These are phyloP conservation scores for Phytophthora quininea DNA, from an alignment of 352 stramenopile genomes.

Conservation along the genomic window DNA sequence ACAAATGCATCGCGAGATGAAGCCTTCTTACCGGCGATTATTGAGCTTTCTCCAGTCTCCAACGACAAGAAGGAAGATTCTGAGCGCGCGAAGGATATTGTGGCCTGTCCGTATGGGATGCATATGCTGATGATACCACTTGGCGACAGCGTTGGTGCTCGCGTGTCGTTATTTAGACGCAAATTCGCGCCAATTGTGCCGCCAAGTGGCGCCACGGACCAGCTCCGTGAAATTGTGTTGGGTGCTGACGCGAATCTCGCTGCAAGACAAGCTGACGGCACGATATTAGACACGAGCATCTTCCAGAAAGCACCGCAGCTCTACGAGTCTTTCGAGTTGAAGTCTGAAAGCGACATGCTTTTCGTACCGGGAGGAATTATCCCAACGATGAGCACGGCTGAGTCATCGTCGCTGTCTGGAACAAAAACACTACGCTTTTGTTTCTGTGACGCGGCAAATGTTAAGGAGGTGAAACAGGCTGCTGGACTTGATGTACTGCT, in stretches of 20 bases:
- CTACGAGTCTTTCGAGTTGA: slow-evolving; percentile 24
- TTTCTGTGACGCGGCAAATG: slow-evolving; percentile 77
- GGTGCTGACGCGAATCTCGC: slow-evolving; percentile 22
- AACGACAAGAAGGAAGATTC: slow-evolving; percentile 1
- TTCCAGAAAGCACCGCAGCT: slow-evolving; percentile 24
- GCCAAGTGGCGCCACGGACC: slow-evolving; percentile 4
- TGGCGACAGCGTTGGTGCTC: slow-evolving; percentile 1
- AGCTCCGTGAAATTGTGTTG: slow-evolving; percentile 33
- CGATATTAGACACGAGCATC: slow-evolving; percentile 27
- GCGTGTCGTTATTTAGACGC: slow-evolving; percentile 35
- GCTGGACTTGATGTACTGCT: slow-evolving; percentile 56
- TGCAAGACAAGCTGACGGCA: slow-evolving; percentile 8
- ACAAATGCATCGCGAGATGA: slow-evolving; percentile 44
- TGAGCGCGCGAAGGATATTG: slow-evolving; percentile 14
- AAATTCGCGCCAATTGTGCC: slow-evolving; percentile 35
- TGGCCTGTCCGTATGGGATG: slow-evolving; percentile 65
- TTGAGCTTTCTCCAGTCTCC: slow-evolving; percentile 17
- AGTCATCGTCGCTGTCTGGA: slow-evolving; percentile 3
- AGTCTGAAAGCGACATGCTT: slow-evolving; percentile 35
- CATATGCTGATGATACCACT: slow-evolving; percentile 58
- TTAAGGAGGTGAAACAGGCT: slow-evolving; percentile 69
- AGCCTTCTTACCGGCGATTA: slow-evolving; percentile 43
- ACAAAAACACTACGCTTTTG: slow-evolving; percentile 64
- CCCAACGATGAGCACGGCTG: slow-evolving; percentile 22
- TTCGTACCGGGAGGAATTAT: slow-evolving; percentile 60